Evolutionary conservation across 108 stramenopile species (phyloP), one percentile per base, ranked within the genome.

Genomic region (Cyclostephanos invisitatus): DNA sequence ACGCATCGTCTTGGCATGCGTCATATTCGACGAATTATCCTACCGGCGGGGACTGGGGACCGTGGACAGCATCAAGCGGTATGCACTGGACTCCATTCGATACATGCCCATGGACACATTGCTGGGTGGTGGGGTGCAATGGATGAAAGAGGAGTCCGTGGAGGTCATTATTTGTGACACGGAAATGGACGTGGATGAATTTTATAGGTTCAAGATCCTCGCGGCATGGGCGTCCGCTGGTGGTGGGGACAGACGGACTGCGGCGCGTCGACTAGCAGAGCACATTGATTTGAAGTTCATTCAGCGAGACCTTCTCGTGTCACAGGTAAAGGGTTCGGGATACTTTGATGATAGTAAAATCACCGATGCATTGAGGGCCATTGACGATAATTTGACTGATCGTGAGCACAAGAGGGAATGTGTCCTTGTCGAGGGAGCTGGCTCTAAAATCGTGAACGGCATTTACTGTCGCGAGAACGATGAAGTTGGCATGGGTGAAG

Each of bases 361-460:
- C 32, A 65, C 55, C 11, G 81, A 77, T 2, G 80, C 85, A 6
- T 65, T 88, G 25, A 73, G 64, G 54, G 42, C 77, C 64, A 70
- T 85, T 67, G 42, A 75, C 63, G 54, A 71, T 36, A 68, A 80
- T 73, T 46, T 79, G 77, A 68, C 80, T 67, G 60, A 73, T 68
- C 64, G 53, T 46, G 44, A 83, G 74, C 53, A 80, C 29, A 74
- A 81, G 35, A 71, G 74, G 53, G 87, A 88, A 67, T 73, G 87
- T 25, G 84, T 88, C n/a, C 75, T 88, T 22, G 85, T 88, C 9
- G 87, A 88, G 74, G 83, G 81, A 24, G 83, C 83, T 42, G 87
- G 85, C 15, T 42, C 54, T 8, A 32, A 63, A 25, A 55, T 74
- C 27, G 83, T 79, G 29, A 85, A 85, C 62, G 87, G 87, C 1